Percentiles rank a stretch among this genome's conserved stretches.
Conservation (phyloP, 768 basidiomycete genomes). For the Serendipita indica region DNA sequence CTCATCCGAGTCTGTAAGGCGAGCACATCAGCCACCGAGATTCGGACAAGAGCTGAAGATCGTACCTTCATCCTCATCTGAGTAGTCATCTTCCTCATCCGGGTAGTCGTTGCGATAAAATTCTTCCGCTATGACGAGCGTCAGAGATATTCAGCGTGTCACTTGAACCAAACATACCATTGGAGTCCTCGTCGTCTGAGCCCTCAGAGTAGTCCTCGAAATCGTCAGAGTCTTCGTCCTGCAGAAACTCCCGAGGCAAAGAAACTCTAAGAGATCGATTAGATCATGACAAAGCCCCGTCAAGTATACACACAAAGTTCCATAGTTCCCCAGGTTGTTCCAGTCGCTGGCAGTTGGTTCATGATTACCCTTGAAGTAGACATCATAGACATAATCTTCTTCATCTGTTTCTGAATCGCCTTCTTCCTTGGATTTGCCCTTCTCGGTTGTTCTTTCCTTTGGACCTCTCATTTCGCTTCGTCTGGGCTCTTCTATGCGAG, state of each 20-base stretch:
- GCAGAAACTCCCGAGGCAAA: slow-evolving; percentile 39
- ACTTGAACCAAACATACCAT: slow-evolving; percentile 33
- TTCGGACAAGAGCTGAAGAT: slow-evolving; percentile 9
- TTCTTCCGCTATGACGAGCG: slow-evolving; percentile 43
- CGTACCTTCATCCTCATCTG: slow-evolving; percentile 26
- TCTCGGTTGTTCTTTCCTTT: not conserved
- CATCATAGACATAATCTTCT: slow-evolving; percentile 70
- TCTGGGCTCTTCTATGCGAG: not conserved
- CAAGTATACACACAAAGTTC: slow-evolving; percentile 38
- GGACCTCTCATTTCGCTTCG: not conserved
- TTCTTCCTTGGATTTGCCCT: slow-evolving; percentile 18
- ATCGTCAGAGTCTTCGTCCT: slow-evolving; percentile 35
- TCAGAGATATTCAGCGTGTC: slow-evolving; percentile 1
- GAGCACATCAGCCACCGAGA: not conserved
- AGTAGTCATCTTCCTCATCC: slow-evolving; percentile 40
- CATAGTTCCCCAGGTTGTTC: slow-evolving; percentile 40
- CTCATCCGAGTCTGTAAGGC: slow-evolving; percentile 28
- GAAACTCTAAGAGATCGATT: slow-evolving; percentile 35
- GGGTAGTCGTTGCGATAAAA: slow-evolving; percentile 80
- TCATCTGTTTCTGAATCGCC: slow-evolving; percentile 24
- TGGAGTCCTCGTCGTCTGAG: slow-evolving; percentile 73
- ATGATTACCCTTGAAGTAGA: slow-evolving; percentile 49
- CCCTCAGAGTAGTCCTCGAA: slow-evolving; percentile 38
- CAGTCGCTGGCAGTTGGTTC: slow-evolving; percentile 45
- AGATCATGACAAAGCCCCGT: slow-evolving; percentile 16